These are phyloP conservation scores for Penicillium maclennaniae DNA, from an alignment of 495 filamentous ascomycete species.

Conservation along the genomic window DNA sequence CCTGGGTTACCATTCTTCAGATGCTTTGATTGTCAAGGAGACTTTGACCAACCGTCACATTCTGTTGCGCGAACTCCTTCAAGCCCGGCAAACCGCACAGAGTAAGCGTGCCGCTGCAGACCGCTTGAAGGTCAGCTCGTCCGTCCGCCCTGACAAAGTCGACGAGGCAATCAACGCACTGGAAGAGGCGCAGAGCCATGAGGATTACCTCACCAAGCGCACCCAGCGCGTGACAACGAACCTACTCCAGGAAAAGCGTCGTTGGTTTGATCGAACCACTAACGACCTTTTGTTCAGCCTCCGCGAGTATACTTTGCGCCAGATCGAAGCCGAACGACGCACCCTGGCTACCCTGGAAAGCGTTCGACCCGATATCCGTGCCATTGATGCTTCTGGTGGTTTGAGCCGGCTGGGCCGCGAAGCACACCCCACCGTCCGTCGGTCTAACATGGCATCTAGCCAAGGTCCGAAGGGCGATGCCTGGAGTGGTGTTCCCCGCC, in stretches of 20 bases:
- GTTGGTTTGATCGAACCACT: conserved; percentile 86
- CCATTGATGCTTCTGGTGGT: conserved; percentile 86
- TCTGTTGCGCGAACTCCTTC: conserved; percentile 86
- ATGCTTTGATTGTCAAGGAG: conserved; percentile 98
- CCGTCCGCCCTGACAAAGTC: conserved; percentile 86
- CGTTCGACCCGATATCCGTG: conserved; percentile 86
- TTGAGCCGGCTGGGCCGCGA: conserved; percentile 86
- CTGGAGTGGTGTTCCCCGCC: conserved; percentile 90
- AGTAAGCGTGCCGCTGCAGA: conserved; percentile 81
- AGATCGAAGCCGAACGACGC: conserved; percentile 93
- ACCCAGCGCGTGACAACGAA: conserved; percentile 84
- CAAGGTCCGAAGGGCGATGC: conserved; percentile 96
- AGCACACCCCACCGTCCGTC: conserved; percentile 69
- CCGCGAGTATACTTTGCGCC: conserved; percentile 86
- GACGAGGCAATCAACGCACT: conserved; percentile 89
- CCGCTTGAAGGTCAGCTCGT: conserved; percentile 76
- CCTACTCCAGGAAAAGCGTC: conserved; percentile 80
- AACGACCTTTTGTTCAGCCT: conserved; percentile 74
- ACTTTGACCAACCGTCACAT: conserved; percentile 98
- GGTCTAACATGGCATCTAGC: conserved; percentile 73
- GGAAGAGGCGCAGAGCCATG: conserved; percentile 77
- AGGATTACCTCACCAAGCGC: conserved; percentile 74
- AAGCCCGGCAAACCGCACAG: conserved; percentile 76
- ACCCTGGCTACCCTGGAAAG: conserved; percentile 88
- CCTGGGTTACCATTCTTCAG: conserved; percentile 89